Evolutionary conservation across 148 eudicot species (phyloP), one percentile per base, ranked within the genome.

Genomic region (Chenopodium album): DNA sequence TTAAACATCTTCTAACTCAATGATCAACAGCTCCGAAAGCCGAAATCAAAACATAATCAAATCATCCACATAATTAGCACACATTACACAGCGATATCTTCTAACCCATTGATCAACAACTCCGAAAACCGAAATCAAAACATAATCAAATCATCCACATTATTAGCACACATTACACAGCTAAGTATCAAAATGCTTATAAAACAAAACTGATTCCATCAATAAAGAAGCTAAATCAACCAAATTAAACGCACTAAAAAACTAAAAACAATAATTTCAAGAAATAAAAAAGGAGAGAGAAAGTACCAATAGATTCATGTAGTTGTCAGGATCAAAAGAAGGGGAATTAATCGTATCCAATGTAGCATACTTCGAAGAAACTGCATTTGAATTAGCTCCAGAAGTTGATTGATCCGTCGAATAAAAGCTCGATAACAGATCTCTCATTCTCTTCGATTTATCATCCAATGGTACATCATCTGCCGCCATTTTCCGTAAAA

Each of bases 361-460:
- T 13, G 98, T 91, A 71, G 97, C 97, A 72, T 87, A 96, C 84
- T 89, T 90, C 20, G 92, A 90, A 20, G 94, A 85, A 76, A 91
- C 71, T 48, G 90, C 82, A 73, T 73, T 73, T 52, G 91, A 82
- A 80, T 85, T 79, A 31, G 89, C 28, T 19, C 85, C 46, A n/a
- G 86, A 81, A 82, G 86, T 83, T 28, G 87, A 80, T 31, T 88
- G 87, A 90, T 96, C 98, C 32, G 91, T 85, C 26, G 99, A 89
- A 85, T 96, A 96, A 67, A 92, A 96, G 86, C 99, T 96, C 59
- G 99, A 94, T 37, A 96, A 73, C 76, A 96, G 92, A 92, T 96
- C 99, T 86, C 99, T 90, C 97, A 90, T 94, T 78, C 98, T 91
- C 90, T 95, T 95, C 76, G 98, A 94, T 78, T 95, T 95, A 76